Conservation (phyloP, 148 eudicot species). For the Hydrangea macrophylla region DNA sequence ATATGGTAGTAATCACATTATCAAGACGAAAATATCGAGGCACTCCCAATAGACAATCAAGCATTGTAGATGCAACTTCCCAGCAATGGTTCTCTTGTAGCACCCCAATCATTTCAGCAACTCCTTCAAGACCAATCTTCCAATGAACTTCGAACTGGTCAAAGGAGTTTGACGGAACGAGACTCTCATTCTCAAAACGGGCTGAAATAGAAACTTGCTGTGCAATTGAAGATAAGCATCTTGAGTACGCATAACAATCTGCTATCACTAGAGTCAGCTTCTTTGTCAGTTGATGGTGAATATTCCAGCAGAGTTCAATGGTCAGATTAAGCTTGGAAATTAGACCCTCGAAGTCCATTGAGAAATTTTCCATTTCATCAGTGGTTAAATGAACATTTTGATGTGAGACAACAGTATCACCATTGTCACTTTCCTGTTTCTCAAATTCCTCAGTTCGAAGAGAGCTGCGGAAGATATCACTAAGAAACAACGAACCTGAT, state of each 20-base stretch:
- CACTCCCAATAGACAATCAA: constrained; percentile 56
- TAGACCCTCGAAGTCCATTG: constrained; percentile 40
- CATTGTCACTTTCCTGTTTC: constrained; percentile 19
- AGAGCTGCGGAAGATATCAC: constrained; percentile 35
- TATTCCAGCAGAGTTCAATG: constrained; percentile 60
- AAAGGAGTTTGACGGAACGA: constrained; percentile 18
- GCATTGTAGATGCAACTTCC: constrained; percentile 64
- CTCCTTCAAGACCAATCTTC: constrained; percentile 54
- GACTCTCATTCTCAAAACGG: constrained; percentile 25
- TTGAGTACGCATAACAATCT: constrained; percentile 60
- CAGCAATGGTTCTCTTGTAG: constrained; percentile 57
- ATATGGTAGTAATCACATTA: constrained; percentile 36
- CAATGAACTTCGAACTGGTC: constrained; percentile 39
- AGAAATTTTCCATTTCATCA: constrained; percentile 37
- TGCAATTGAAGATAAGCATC: constrained; percentile 43
- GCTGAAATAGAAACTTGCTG: constrained; percentile 23
- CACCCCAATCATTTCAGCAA: constrained; percentile 39
- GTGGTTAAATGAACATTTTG: constrained; percentile 34
- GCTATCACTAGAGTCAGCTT: constrained; percentile 44
- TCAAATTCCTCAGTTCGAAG: constrained; percentile 25
- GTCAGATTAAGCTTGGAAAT: constrained; percentile 50
- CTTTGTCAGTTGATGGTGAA: constrained; percentile 60
- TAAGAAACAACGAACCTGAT: constrained; percentile 46
- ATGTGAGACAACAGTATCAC: constrained; percentile 16
- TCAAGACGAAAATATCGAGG: constrained; percentile 53